Conservation (phyloP, 2,329 filamentous ascomycete species). For the Microthyrium microscopicum region DNA sequence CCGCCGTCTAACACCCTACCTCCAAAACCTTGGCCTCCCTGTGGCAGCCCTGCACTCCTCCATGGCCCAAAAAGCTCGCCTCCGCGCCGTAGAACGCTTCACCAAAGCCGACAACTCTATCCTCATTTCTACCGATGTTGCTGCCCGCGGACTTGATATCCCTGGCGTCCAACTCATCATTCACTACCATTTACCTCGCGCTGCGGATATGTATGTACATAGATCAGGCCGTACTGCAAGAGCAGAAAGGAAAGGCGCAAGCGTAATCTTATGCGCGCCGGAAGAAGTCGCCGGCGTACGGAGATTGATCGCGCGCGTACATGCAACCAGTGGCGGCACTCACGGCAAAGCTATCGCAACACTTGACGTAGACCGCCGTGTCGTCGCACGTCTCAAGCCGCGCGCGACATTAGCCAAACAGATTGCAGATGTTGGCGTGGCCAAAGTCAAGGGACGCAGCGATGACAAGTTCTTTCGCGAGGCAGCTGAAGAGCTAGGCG, state of each 20-base stretch:
- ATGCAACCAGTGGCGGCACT: conserved; percentile 34
- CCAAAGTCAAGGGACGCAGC: conserved; percentile 71
- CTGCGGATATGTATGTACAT: conserved; percentile 89
- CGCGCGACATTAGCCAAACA: conserved; percentile 70
- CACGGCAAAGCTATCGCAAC: conserved; percentile 47
- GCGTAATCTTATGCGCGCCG: conserved; percentile 74
- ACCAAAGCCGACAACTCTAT: conserved; percentile 48
- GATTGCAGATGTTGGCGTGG: conserved; percentile 65
- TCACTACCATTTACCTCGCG: conserved; percentile 86
- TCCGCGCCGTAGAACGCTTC: conserved; percentile 87
- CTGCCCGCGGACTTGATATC: conserved; percentile 86
- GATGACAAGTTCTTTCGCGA: conserved; percentile 72
- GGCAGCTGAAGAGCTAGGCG: conserved; percentile 80
- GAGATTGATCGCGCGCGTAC: conserved; percentile 74
- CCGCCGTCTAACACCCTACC: conserved; percentile 65
- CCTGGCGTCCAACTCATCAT: conserved; percentile 75
- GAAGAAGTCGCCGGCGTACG: conserved; percentile 80
- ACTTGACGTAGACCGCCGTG: conserved; percentile 65
- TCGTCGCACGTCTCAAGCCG: conserved; percentile 60
- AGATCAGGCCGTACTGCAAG: conserved; percentile 88
- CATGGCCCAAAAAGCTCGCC: conserved; percentile 88
- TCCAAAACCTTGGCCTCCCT: conserved; percentile 65
- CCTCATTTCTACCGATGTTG: conserved; percentile 83
- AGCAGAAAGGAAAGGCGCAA: conserved; percentile 59
- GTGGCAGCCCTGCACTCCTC: conserved; percentile 73